These are phyloP conservation scores for Cylindricascospora bacillispora DNA, from an alignment of 1,139 yeast genomes.

Conservation along the genomic window DNA sequence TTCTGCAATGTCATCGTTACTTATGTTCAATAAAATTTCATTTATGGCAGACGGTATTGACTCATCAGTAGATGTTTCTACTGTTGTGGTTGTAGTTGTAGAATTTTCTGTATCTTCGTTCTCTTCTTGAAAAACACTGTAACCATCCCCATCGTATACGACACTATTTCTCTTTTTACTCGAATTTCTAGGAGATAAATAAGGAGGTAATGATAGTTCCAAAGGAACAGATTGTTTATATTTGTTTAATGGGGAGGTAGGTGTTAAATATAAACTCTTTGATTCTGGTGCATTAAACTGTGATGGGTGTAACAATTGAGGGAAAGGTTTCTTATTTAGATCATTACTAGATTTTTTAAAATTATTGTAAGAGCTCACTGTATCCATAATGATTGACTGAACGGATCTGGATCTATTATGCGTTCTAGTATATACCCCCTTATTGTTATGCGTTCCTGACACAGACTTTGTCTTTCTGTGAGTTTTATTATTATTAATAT, in stretches of 20 bases:
- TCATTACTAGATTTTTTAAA: background rate
- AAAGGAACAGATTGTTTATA: slow-evolving; percentile 27
- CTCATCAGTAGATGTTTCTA: slow-evolving; percentile 8
- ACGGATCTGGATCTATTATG: slow-evolving; percentile 14
- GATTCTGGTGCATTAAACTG: slow-evolving; percentile 2
- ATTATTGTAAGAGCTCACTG: slow-evolving; percentile 10
- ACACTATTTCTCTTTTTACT: slow-evolving; percentile 14
- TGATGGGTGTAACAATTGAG: background rate
- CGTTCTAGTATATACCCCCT: background rate
- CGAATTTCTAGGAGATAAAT: slow-evolving; percentile 26
- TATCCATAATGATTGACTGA: slow-evolving; percentile 21
- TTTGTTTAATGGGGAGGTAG: slow-evolving; percentile 26
- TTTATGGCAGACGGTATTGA: slow-evolving; percentile 21
- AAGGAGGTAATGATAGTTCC: slow-evolving; percentile 27
- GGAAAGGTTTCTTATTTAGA: too few relatives aligned
- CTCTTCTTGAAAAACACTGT: slow-evolving; percentile 12
- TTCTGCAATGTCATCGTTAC: slow-evolving; percentile 6
- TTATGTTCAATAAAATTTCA: slow-evolving; percentile 18
- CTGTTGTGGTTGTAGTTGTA: background rate
- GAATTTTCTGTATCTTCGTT: slow-evolving; percentile 3
- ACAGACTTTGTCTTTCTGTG: slow-evolving; percentile 2
- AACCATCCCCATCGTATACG: slow-evolving; percentile 22
- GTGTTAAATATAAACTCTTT: slow-evolving; percentile 20
- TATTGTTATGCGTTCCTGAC: background rate
- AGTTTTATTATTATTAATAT: slow-evolving; percentile 4